phyloP scores from a whole-genome alignment of 1,284 basidiomycete species.

The Coniferiporia sulphurascens region DNA sequence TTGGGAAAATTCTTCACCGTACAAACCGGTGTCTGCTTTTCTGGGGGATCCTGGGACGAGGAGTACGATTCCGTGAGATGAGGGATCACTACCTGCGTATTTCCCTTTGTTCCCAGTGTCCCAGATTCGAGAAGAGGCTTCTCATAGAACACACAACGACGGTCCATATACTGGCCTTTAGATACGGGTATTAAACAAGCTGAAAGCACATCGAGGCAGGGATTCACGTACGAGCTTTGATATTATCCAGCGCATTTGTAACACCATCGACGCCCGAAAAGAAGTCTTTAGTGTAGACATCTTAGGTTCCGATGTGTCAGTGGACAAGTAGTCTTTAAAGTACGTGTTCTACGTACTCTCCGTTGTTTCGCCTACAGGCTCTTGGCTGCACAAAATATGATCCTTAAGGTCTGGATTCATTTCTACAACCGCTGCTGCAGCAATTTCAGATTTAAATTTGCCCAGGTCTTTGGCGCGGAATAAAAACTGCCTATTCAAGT shows the following conservation, averaged over 20 bases:
- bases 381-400: slow-evolving; percentile 88
- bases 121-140: slow-evolving; percentile 98
- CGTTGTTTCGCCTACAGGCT: slow-evolving; percentile 90
- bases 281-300: slow-evolving; percentile 87
- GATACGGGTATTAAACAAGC: neutral
- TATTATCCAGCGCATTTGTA: slow-evolving; percentile 99
- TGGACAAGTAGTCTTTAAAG: slow-evolving; percentile 9
- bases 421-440: slow-evolving; percentile 85
- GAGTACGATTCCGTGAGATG: slow-evolving; percentile 97
- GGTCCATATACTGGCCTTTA: slow-evolving; percentile 95
- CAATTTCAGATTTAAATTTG: slow-evolving; percentile 97
- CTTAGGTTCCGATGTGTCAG: slow-evolving; percentile 36
- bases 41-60: slow-evolving; percentile 98
- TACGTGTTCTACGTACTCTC: slow-evolving; percentile 50
- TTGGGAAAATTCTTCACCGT: slow-evolving; percentile 99
- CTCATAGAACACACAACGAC: slow-evolving; percentile 95
- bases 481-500: slow-evolving; percentile 97
- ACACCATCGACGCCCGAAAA: slow-evolving; percentile 89
- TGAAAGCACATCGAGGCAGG: neutral
- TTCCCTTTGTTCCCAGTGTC: slow-evolving; percentile 98
- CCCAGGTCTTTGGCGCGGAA: slow-evolving; percentile 97
- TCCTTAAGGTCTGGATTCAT: slow-evolving; percentile 95
- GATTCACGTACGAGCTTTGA: slow-evolving; percentile 78
- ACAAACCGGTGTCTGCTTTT: slow-evolving; percentile 97
- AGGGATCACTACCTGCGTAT: slow-evolving; percentile 95